phyloP scores from a whole-genome alignment of 352 stramenopile genomes.

The Pythium pyrilobum region DNA sequence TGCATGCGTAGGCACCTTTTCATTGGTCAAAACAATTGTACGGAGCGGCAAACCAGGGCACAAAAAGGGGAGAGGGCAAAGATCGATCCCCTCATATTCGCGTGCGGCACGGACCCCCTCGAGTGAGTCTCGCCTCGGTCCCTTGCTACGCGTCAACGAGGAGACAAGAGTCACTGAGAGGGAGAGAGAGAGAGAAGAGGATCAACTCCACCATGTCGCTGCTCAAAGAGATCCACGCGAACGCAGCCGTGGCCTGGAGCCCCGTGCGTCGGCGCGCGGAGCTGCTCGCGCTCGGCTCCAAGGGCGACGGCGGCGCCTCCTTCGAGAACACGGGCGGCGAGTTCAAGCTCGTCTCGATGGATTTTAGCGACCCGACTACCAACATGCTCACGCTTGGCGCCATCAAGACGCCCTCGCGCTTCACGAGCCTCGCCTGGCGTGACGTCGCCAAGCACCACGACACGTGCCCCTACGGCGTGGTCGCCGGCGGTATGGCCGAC shows the following conservation, averaged over 20 bases:
- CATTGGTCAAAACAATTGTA: constrained; percentile 12
- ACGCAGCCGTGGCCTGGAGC: constrained; percentile 87
- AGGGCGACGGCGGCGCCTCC: constrained; percentile 93
- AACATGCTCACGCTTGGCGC: constrained; percentile 74
- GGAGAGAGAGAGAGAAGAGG: background rate
- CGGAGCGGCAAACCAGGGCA: background rate
- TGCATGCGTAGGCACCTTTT: background rate
- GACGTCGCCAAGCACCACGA: constrained; percentile 74
- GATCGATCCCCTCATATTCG: constrained; percentile 5
- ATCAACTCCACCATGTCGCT: constrained; percentile 58
- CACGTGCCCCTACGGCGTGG: constrained; percentile 84
- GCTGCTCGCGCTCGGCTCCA: constrained; percentile 84
- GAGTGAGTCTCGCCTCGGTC: no score
- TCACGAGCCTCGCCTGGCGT: constrained; percentile 93
- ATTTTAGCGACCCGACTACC: constrained; percentile 72
- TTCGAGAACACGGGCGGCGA: constrained; percentile 98
- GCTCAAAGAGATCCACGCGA: constrained; percentile 89
- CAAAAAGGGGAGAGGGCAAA: constrained; percentile 7
- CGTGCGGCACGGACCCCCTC: background rate
- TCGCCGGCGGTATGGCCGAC: constrained; percentile 97
- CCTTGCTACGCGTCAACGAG: constrained; percentile 1
- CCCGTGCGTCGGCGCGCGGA: constrained; percentile 67
- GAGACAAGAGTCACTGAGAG: background rate
- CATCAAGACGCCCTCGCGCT: constrained; percentile 90
- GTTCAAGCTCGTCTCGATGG: constrained; percentile 95